Evolutionary conservation across 768 basidiomycete genomes (phyloP).

Genomic region (Tulasnella sp.): DNA sequence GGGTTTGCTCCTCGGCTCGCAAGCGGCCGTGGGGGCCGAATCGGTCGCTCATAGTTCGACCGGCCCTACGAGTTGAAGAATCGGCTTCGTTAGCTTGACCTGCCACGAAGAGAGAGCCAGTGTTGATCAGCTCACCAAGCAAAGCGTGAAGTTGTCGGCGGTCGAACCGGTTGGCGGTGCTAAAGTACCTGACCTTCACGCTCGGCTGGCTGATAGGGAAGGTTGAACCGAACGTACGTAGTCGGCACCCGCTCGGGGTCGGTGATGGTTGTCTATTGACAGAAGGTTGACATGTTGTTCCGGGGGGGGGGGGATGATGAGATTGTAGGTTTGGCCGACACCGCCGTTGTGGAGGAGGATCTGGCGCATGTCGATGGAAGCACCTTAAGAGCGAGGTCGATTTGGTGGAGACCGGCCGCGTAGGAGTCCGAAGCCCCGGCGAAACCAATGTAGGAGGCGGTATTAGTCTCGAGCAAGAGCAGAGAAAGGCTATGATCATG

Average conservation of each 20-base stretch:
- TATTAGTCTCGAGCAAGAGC: slow-evolving; percentile 50
- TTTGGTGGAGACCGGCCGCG: slow-evolving; percentile 62
- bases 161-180: slow-evolving; percentile 19
- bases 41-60: slow-evolving; percentile 32
- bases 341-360: slow-evolving; percentile 54
- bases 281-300: slow-evolving; percentile 57
- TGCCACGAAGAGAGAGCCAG: too few relatives aligned
- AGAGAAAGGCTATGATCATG: too few relatives aligned
- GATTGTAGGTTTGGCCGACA: slow-evolving; percentile 59
- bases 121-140: slow-evolving; percentile 24
- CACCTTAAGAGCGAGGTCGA: slow-evolving; percentile 66
- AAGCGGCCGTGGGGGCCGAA: slow-evolving; percentile 41
- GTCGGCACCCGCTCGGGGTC: too few relatives aligned
- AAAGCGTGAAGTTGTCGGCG: slow-evolving; percentile 30
- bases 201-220: slow-evolving; percentile 6
- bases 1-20: background rate
- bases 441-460: slow-evolving; percentile 58
- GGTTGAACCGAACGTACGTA: slow-evolving; percentile 19
- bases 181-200: slow-evolving; percentile 32
- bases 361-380: slow-evolving; percentile 51
- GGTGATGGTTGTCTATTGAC: slow-evolving; percentile 77
- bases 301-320: slow-evolving; percentile 54
- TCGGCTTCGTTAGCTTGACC: slow-evolving; percentile 38
- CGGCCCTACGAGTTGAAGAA: slow-evolving; percentile 31
- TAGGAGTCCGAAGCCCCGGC: slow-evolving; percentile 62